phyloP scores from a whole-genome alignment of 352 stramenopile species.

The Globisporangium carolinianum region DNA sequence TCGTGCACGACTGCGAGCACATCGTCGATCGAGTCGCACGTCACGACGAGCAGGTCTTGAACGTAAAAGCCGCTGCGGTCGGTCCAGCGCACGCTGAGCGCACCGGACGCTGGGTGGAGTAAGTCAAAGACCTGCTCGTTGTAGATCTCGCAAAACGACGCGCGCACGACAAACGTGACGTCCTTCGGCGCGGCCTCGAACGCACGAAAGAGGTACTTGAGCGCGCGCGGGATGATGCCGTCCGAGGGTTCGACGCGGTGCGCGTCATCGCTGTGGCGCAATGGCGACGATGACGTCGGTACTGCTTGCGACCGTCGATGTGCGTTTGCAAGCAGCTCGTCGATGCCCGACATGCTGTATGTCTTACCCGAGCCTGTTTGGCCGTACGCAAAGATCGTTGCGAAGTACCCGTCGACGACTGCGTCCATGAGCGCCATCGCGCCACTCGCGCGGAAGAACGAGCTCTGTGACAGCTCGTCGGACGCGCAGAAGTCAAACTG shows the following conservation, averaged over 20 bases:
- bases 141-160: slow-evolving; percentile 82
- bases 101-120: slow-evolving; percentile 52
- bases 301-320: neutral
- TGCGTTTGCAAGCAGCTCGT: slow-evolving; percentile 43
- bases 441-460: slow-evolving; percentile 61
- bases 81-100: slow-evolving; percentile 69
- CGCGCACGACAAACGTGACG: slow-evolving; percentile 56
- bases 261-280: neutral
- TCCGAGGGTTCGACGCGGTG: slow-evolving; percentile 36
- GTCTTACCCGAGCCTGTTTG: slow-evolving; percentile 67
- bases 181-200: slow-evolving; percentile 37
- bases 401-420: slow-evolving; percentile 62
- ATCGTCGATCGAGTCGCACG: slow-evolving; percentile 68
- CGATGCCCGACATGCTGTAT: slow-evolving; percentile 75
- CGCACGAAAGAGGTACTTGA: slow-evolving; percentile 57
- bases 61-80: slow-evolving; percentile 73
- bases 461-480: slow-evolving; percentile 44
- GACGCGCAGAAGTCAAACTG: slow-evolving; percentile 70
- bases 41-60: slow-evolving; percentile 66
- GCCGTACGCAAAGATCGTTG: slow-evolving; percentile 63
- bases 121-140: slow-evolving; percentile 80
- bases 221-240: slow-evolving; percentile 60
- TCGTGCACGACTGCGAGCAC: slow-evolving; percentile 70
- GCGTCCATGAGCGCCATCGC: slow-evolving; percentile 55
- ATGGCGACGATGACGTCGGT: neutral